A percentile compares a stretch with the other conserved stretches of the same genome.
Evolutionary conservation across 495 filamentous ascomycete genomes (phyloP).

Genomic region (Trichoderma reesei): DNA sequence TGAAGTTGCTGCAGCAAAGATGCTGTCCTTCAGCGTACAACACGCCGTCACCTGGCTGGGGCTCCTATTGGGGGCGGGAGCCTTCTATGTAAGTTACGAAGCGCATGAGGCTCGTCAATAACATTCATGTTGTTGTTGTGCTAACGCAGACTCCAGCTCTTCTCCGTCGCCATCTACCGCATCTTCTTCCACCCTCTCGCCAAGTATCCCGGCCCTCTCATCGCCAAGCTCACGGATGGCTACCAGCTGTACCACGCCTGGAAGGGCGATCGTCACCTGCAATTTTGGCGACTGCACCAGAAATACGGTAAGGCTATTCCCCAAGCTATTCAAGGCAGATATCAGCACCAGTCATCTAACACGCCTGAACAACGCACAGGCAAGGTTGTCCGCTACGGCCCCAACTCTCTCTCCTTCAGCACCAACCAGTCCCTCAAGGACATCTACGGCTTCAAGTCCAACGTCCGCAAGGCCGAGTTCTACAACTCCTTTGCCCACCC

Average conservation of each 20-base stretch:
- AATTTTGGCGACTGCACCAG: constrained; percentile 47
- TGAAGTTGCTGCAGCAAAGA: background rate
- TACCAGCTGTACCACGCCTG: constrained; percentile 49
- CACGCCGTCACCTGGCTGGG: background rate
- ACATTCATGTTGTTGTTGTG: background rate
- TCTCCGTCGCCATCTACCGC: constrained; percentile 36
- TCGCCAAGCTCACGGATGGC: constrained; percentile 47
- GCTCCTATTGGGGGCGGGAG: constrained; percentile 3
- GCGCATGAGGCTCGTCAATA: background rate
- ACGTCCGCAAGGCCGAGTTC: constrained; percentile 55
- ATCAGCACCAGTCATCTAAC: constrained; percentile 8
- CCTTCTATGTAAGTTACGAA: constrained; percentile 4
- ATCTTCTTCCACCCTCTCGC: constrained; percentile 54
- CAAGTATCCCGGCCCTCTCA: constrained; percentile 55
- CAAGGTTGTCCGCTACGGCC: constrained; percentile 49
- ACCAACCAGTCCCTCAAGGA: constrained; percentile 38
- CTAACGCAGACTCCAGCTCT: constrained; percentile 19
- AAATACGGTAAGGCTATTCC: constrained; percentile 36
- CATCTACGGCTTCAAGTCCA: constrained; percentile 48
- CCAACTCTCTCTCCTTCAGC: constrained; percentile 51
- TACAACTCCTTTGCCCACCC: constrained; percentile 54
- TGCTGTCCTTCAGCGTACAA: background rate
- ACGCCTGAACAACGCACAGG: constrained; percentile 18
- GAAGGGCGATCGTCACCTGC: constrained; percentile 50
- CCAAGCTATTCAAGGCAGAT: too few relatives aligned